Percentiles rank a stretch among this genome's conserved stretches.
phyloP scores from a whole-genome alignment of 2,329 filamentous ascomycete species.

The Cercospora sp. region DNA sequence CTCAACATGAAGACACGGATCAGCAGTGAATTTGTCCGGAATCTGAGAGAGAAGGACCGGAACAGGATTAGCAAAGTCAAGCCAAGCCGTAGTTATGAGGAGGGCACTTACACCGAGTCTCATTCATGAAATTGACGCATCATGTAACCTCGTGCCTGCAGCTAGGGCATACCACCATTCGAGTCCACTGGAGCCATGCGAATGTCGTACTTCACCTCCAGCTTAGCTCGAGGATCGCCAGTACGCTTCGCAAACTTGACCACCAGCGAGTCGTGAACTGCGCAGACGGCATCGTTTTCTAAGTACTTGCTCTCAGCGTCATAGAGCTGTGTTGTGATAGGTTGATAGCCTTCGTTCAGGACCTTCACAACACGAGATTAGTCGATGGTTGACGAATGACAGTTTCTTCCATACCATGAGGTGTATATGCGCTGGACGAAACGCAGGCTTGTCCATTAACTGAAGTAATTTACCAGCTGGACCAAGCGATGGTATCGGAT shows the following conservation, averaged over 20 bases:
- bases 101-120: not conserved
- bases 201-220: not conserved
- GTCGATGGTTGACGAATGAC: not conserved
- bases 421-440: not conserved
- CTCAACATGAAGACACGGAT: too few relatives aligned
- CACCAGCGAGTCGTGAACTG: not conserved
- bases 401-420: not conserved
- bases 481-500: not conserved
- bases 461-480: not conserved
- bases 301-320: not conserved
- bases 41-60: too few relatives aligned
- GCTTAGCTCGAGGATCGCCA: not conserved
- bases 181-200: not conserved
- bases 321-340: not conserved
- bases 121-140: not conserved
- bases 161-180: not conserved
- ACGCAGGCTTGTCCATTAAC: not conserved
- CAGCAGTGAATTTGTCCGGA: too few relatives aligned
- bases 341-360: not conserved
- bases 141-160: not conserved
- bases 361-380: not conserved
- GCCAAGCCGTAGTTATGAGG: too few relatives aligned
- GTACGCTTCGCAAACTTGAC: not conserved
- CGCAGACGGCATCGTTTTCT: not conserved
- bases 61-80: too few relatives aligned